Evolutionary conservation across 768 basidiomycete species (phyloP), one percentile per base, ranked within the genome.

Genomic region (Rhodotorula paludigena): DNA sequence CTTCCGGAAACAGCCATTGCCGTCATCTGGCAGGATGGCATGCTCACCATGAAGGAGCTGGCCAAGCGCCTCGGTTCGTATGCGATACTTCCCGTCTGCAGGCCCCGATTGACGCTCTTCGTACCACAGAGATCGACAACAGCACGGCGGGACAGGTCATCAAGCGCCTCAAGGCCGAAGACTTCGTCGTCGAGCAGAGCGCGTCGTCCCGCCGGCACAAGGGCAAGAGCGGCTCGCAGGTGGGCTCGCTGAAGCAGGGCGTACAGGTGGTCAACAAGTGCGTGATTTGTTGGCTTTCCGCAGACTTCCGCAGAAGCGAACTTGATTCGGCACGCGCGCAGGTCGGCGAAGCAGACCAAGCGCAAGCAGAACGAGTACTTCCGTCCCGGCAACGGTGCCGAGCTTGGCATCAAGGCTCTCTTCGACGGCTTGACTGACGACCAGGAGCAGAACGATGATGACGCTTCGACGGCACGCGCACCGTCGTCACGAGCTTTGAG

Each of bases 341-440:
- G 71, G 60, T 33, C 63, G 23, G 9, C 38, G 21, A 48, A 47
- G 45, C 57, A 63, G 44, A 18, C n/a, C 32, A 54, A 57, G 45
- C 53, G 42, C 49, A 72, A 64, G 55, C 39, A 66, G n/a, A 28
- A 32, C 49, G 57, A 28, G 6, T 72, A 72, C 60, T 72, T 68
- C 35, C 41, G 32, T 0, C 71, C 71, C 16, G 66, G 71, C 11
- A 21, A 23, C 21, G 71, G 71, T 0, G 56, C 42, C 35, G 71
- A 68, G 41, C 2, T 5, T 18, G 38, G 18, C 2, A 23, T 61
- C 35, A 28, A 39, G 35, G 14, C 20, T 6, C 23, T 36, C 25
- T 66, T 68, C 56, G 52, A 33, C 15, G 16, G 23, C 8, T 25
- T 30, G 38, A n/a, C n/a, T n/a, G n/a, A 15, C 4, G 57, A 64